Base-by-base conservation (phyloP, 176 grass and related monocot species). In the Rhipidocladum racemiflorum region DNA sequence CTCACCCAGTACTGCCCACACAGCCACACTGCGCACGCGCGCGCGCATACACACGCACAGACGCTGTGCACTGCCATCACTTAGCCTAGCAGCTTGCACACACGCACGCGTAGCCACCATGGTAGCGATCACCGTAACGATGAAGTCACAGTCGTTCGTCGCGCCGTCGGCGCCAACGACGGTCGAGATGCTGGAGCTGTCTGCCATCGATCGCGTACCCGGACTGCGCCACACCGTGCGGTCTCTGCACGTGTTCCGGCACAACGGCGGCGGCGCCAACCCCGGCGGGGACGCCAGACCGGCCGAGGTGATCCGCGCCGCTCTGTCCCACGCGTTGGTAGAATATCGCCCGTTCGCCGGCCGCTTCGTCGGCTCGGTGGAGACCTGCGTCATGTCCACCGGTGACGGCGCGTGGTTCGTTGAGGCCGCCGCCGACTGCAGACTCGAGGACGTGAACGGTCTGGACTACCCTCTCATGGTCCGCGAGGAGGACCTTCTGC, bases 381-480 rank as follows among this genome's bases (percentile, higher is more conserved):
- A 18, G 0, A 79, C 91, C 63, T 74, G 61, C 38, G 87, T 94
- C 13, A 74, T 56, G 25, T 94, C 85, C 85, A 92, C 87, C 12
- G 83, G 88, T 6, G 88, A 89, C 4, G 90, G 90, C 0, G 85
- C 75, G 10, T 92, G 93, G 90, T 96, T 96, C 73, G 79, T 92
- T 5, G 87, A 92, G 60, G 93, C 93, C 0, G 27, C 74, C 49
- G 83, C 85, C 0, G 75, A 56, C 42, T 95, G 88, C 63, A 92
- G 83, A 72, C 75, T 95, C 21, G 80, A 87, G 18, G 90, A 95
- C 64, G 90, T 88, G 70, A 88, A 92, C 60, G 84, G 78, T 42
- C 82, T 95, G 9, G 90, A 95, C n/a, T 34, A 88, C 72, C 93
- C 93, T 30, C 82, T 88, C 48, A 63, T 88, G 69, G 42, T 95